These are phyloP conservation scores for Psidium guajava DNA, from an alignment of 345 rosid species.

Conservation along the genomic window DNA sequence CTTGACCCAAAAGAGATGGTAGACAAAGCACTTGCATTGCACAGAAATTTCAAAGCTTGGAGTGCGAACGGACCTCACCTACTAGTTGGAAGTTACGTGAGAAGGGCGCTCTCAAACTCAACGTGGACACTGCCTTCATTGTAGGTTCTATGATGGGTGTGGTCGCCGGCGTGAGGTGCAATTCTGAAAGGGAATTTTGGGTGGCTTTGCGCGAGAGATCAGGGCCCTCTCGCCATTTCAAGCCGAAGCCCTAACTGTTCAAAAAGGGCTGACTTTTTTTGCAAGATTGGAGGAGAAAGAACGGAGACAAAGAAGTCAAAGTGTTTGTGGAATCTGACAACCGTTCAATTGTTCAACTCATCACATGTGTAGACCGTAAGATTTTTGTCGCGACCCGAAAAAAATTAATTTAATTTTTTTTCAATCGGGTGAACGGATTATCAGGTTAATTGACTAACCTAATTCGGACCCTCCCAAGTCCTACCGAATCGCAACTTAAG, in stretches of 20 bases:
- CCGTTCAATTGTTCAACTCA: background rate
- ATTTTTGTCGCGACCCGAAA: fast-evolving
- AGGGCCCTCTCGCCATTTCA: background rate
- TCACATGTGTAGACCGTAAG: too few relatives aligned
- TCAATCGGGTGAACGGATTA: too few relatives aligned
- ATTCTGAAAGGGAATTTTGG: background rate
- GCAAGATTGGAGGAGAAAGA: background rate
- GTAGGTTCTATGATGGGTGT: background rate
- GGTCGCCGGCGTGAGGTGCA: fast-evolving
- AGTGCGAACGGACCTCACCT: background rate
- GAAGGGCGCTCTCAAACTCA: background rate
- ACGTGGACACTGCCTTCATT: background rate
- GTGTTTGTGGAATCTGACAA: background rate
- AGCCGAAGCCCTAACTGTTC: background rate
- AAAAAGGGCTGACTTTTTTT: background rate
- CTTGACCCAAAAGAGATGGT: background rate
- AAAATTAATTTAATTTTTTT: too few relatives aligned
- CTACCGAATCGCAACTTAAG: too few relatives aligned
- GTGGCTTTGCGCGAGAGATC: background rate
- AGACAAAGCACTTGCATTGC: background rate
- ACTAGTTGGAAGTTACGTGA: fast-evolving
- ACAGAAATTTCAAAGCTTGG: background rate
- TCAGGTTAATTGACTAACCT: too few relatives aligned
- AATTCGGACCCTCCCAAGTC: too few relatives aligned
- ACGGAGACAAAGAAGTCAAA: background rate